Evolutionary conservation across 2,329 filamentous ascomycete genomes (phyloP).

Genomic region (Colletotrichum zoysiae): DNA sequence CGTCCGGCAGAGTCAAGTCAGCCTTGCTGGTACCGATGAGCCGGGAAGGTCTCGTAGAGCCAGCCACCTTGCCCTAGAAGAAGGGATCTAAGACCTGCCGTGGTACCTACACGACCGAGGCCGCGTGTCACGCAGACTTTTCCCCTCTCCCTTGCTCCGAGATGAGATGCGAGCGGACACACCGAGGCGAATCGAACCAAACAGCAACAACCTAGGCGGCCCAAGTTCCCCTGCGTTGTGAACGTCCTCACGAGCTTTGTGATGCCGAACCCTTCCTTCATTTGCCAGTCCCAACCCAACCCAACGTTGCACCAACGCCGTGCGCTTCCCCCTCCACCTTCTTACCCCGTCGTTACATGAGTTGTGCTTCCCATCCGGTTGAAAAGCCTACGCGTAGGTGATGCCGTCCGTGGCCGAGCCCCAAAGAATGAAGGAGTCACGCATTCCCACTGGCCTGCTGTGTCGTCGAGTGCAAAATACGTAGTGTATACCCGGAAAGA

Average conservation of each 20-base stretch:
- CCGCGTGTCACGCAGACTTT: not conserved
- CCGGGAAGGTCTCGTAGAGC: not conserved
- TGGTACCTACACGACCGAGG: not conserved
- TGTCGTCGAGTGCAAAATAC: not conserved
- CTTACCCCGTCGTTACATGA: not conserved
- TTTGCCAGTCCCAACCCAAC: not conserved
- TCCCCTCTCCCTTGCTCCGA: not conserved
- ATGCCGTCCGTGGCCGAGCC: not conserved
- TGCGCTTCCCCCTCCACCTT: too few species aligned
- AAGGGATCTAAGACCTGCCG: not conserved
- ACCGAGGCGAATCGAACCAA: not conserved
- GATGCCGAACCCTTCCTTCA: slow-evolving; percentile 1
- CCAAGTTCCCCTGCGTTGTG: not conserved
- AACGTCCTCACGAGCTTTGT: not conserved
- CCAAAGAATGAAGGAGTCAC: too few species aligned
- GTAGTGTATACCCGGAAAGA: not conserved
- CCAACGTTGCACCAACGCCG: not conserved
- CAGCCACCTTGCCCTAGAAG: not conserved
- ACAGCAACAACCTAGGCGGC: not conserved
- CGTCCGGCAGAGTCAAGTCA: slow-evolving; percentile 15
- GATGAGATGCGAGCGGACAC: not conserved
- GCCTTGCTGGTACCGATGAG: not conserved
- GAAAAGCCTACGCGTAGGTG: not conserved
- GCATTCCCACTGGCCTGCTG: not conserved
- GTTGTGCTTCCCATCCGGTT: not conserved